Evolutionary conservation across 345 rosid species (phyloP).

Genomic region (Rhodomyrtus tomentosa): DNA sequence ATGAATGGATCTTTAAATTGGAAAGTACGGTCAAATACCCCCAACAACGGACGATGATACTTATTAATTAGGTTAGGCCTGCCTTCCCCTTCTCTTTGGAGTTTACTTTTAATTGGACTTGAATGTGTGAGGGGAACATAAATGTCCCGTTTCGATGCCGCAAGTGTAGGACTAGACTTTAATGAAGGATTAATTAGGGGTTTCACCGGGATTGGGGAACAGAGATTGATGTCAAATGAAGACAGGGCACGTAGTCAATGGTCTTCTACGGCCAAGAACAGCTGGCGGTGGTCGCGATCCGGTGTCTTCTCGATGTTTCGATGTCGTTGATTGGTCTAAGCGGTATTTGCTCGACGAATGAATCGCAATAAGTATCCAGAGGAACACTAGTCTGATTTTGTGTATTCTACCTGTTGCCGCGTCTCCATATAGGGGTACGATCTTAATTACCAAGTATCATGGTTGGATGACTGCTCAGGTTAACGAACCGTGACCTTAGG

Average conservation of each 20-base stretch:
- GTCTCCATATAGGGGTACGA: rapidly evolving
- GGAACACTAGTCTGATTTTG: too few species aligned
- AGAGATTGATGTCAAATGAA: neutral
- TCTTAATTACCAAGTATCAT: neutral
- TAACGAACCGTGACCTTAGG: rapidly evolving
- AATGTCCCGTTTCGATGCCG: neutral
- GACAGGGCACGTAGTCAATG: neutral
- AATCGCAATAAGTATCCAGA: neutral
- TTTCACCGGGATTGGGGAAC: neutral
- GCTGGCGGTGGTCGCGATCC: neutral
- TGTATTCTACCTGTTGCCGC: too few species aligned
- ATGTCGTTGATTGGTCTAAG: neutral
- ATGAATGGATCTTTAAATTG: too few species aligned
- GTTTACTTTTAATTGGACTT: neutral
- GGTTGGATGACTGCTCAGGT: neutral
- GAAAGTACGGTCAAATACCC: neutral
- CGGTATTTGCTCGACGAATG: neutral
- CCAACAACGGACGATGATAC: neutral
- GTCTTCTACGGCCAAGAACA: neutral
- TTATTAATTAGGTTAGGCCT: neutral
- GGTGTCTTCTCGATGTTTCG: neutral
- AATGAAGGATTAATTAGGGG: neutral
- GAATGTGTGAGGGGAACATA: neutral
- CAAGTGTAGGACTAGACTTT: neutral
- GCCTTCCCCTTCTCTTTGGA: neutral